Conservation (phyloP, 2,329 filamentous ascomycete species). For the Colletotrichum sublineola region DNA sequence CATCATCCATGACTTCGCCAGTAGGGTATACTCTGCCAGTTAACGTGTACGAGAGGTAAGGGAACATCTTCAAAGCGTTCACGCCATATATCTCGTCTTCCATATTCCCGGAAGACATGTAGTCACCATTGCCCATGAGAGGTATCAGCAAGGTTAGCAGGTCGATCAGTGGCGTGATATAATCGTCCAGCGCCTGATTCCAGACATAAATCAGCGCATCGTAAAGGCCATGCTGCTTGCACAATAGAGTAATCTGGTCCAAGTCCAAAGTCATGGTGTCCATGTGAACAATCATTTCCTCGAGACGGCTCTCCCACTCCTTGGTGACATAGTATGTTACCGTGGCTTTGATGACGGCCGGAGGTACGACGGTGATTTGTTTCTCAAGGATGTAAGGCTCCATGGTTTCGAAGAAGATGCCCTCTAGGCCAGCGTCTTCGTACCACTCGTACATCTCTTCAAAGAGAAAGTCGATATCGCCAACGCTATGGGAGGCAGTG, state of each 20-base stretch:
- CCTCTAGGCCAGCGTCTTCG: slow-evolving; percentile 79
- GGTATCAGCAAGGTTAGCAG: slow-evolving; percentile 78
- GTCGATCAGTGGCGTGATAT: slow-evolving; percentile 90
- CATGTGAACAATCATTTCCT: slow-evolving; percentile 95
- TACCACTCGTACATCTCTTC: slow-evolving; percentile 93
- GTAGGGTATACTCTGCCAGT: slow-evolving; percentile 94
- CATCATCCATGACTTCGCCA: slow-evolving; percentile 79
- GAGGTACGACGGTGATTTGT: slow-evolving; percentile 81
- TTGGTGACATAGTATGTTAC: slow-evolving; percentile 84
- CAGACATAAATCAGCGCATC: slow-evolving; percentile 97
- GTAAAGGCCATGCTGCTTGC: slow-evolving; percentile 92
- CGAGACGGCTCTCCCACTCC: slow-evolving; percentile 81
- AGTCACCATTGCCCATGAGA: slow-evolving; percentile 68
- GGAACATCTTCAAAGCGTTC: slow-evolving; percentile 91
- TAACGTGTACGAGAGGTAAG: slow-evolving; percentile 91
- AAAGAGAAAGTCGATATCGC: slow-evolving; percentile 86
- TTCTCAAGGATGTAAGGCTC: slow-evolving; percentile 89
- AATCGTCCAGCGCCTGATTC: slow-evolving; percentile 91
- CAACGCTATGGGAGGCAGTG: slow-evolving; percentile 82
- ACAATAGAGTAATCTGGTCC: slow-evolving; percentile 90
- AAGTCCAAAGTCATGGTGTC: slow-evolving; percentile 92
- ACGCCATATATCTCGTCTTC: slow-evolving; percentile 73
- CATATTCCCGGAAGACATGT: slow-evolving; percentile 65
- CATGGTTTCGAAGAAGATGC: slow-evolving; percentile 87
- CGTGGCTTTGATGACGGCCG: slow-evolving; percentile 86